Conservation (phyloP, 2,329 filamentous ascomycete genomes). For the Phialocephala subalpina region DNA sequence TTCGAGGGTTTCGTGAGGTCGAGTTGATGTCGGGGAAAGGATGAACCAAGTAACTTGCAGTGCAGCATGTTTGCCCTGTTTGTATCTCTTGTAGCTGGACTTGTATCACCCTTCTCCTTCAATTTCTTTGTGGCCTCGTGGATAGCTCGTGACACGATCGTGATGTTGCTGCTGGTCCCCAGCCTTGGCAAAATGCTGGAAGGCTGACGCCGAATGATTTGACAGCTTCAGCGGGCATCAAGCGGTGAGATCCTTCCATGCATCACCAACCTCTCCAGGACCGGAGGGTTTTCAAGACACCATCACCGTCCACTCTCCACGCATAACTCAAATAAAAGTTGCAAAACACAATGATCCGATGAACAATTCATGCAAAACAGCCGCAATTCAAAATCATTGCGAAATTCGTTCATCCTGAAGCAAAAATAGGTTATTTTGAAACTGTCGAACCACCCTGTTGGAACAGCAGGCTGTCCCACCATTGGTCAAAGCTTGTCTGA, state of each 20-base stretch:
- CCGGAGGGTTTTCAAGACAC: neutral
- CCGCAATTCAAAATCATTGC: neutral
- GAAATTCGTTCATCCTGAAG: conserved; percentile 23
- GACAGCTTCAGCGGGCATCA: neutral
- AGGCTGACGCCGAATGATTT: neutral
- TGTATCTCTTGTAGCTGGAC: too few species aligned
- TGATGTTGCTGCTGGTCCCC: neutral
- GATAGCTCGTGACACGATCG: neutral
- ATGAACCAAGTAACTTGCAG: too few species aligned
- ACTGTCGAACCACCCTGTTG: conserved; percentile 13
- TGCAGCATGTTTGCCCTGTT: too few species aligned
- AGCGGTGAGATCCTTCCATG: conserved; percentile 3
- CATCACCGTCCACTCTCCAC: neutral
- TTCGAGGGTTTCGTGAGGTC: too few species aligned
- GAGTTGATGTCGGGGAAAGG: too few species aligned
- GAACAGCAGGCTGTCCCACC: conserved; percentile 16
- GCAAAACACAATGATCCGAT: conserved; percentile 7
- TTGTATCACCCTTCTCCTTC: too few species aligned
- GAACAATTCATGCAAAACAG: conserved; percentile 10
- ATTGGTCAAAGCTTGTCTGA: conserved; percentile 21
- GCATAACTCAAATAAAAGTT: neutral
- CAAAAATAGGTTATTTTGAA: conserved; percentile 20
- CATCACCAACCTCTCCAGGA: neutral
- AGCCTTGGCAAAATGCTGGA: neutral
- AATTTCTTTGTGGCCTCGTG: too few species aligned